phyloP scores from a whole-genome alignment of 2,329 filamentous ascomycete genomes.

The Claviceps quebecensis region DNA sequence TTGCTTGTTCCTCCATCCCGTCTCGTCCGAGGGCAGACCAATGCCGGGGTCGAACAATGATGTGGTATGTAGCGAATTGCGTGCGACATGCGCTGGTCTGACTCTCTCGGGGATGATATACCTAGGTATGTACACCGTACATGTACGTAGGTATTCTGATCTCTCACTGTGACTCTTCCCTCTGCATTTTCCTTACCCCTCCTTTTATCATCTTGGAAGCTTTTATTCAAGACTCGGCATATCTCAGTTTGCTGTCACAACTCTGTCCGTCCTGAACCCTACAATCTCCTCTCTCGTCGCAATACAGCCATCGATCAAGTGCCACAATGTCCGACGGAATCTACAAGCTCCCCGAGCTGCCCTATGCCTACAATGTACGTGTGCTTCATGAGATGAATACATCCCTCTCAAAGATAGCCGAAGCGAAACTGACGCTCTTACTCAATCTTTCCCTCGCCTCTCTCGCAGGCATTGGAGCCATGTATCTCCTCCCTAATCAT shows the following conservation, averaged over 20 bases:
- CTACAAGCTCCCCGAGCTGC: conserved; percentile 50
- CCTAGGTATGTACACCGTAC: no score
- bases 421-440: conserved; percentile 23
- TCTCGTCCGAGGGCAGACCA: no score
- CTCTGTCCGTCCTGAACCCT: neutral
- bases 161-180: neutral
- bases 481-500: conserved; percentile 68
- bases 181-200: neutral
- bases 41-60: no score
- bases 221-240: no score
- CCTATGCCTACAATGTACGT: conserved; percentile 57
- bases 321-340: conserved; percentile 23
- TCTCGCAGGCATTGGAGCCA: conserved; percentile 50
- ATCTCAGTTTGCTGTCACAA: neutral
- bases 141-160: neutral
- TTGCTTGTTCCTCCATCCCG: no score
- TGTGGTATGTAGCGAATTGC: no score
- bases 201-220: neutral
- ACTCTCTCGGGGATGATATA: neutral
- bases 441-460: neutral
- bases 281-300: neutral
- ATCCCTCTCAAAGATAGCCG: conserved; percentile 6
- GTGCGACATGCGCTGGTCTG: no score
- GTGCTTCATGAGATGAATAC: neutral
- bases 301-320: neutral